These are phyloP conservation scores for Garcia nutans DNA, from an alignment of 345 rosid genomes.

Conservation along the genomic window DNA sequence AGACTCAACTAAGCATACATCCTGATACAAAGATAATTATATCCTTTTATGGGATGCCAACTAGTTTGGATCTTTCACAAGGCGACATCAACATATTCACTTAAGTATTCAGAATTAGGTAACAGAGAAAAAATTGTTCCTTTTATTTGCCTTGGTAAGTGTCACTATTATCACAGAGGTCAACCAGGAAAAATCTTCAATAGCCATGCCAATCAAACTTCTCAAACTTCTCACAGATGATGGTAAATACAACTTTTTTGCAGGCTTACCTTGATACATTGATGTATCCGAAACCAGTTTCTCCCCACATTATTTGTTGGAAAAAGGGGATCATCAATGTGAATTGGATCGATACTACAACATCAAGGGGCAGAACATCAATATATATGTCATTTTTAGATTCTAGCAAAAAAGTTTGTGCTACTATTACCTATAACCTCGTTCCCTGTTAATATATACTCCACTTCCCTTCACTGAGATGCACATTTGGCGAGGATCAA, in stretches of 20 bases:
- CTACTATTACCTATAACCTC: slow-evolving; percentile 76
- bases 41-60: not conserved
- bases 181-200: not conserved
- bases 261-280: slow-evolving; percentile 79
- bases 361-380: slow-evolving; percentile 28
- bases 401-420: slow-evolving; percentile 5
- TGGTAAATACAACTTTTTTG: slow-evolving; percentile 1
- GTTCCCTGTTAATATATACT: slow-evolving; percentile 77
- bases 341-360: slow-evolving; percentile 88
- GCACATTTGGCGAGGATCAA: slow-evolving; percentile 98
- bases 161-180: not conserved
- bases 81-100: not conserved
- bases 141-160: too few species aligned
- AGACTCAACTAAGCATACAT: too few species aligned
- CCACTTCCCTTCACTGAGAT: slow-evolving; percentile 95
- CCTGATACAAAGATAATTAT: too few species aligned
- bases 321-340: slow-evolving; percentile 92
- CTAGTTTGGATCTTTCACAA: not conserved
- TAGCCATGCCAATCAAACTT: not conserved
- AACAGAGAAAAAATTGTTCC: not conserved
- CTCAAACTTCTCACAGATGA: not conserved
- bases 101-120: not conserved
- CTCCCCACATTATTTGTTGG: slow-evolving; percentile 94
- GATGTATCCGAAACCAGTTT: slow-evolving; percentile 98
- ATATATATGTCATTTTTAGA: slow-evolving; percentile 9